Conservation (phyloP, 192 early-diverging fungal species). For the Cetraspora pellucida region DNA sequence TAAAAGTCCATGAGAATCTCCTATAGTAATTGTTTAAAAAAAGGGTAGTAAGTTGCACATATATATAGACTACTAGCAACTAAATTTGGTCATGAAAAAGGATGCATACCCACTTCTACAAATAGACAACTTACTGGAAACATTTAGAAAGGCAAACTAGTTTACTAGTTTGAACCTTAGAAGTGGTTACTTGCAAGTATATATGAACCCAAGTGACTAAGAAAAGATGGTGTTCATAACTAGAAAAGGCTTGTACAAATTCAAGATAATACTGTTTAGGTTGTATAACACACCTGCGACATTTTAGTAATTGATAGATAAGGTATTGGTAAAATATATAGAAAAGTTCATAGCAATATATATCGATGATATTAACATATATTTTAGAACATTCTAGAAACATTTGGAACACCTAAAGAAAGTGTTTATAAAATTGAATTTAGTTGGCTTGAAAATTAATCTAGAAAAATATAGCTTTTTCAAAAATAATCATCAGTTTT, state of each 20-base stretch:
- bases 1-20: no score
- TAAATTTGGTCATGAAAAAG: constrained; percentile 50
- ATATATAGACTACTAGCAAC: background rate
- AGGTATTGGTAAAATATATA: constrained; percentile 36
- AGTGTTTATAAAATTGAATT: background rate
- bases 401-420: constrained; percentile 34
- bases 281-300: constrained; percentile 46
- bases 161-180: constrained; percentile 48
- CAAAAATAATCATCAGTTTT: background rate
- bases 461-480: no score
- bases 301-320: constrained; percentile 47
- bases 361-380: constrained; percentile 50
- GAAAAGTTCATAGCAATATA: constrained; percentile 41
- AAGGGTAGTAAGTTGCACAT: no score
- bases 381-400: constrained; percentile 37
- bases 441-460: background rate
- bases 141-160: constrained; percentile 17
- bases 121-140: constrained; percentile 50
- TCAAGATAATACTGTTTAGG: constrained; percentile 44
- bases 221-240: constrained; percentile 39
- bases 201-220: constrained; percentile 28
- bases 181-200: constrained; percentile 34
- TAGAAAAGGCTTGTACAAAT: constrained; percentile 45
- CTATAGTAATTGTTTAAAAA: no score
- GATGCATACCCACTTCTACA: constrained; percentile 46